Evolutionary conservation across 2,329 filamentous ascomycete species (phyloP), one percentile per base, ranked within the genome.

Genomic region (Penicillium sp.): DNA sequence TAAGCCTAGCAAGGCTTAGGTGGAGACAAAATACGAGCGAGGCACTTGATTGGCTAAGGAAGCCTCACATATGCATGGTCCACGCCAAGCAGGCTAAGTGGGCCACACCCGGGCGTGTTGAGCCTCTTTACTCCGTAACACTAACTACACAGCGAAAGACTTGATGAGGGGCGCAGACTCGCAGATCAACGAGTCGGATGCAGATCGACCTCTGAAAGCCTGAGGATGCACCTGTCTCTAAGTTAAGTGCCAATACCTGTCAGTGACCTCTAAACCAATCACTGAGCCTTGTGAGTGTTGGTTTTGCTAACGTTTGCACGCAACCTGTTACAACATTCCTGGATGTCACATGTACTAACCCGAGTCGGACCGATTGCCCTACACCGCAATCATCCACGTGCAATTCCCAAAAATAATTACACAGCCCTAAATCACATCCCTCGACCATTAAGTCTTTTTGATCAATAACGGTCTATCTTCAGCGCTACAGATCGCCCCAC

Each of bases 401-500:
- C 10, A 35, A 34, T 35, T 28, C 19, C 45, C 46, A 38, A 49
- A 49, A 44, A 49, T 44, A 49, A 33, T 38, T 2, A 3, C 33
- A 28, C 18, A 44, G 46, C 33, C 33, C 31, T n/a, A 16, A 11
- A n/a, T 14, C 9, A 16, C 10, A 11, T 29, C 7, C n/a, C 19
- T 16, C 9, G 5, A 16, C 28, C 18, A 19, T 29, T 13, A 7
- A 28, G 22, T 13, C n/a, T 16, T 34, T 16, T 16, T 34, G 46
- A 49, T 49, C 40, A 14, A n/a, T 34, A 35, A 39, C 18, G 39
- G 33, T 44, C 34, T 41, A 47, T 18, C 18, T 18, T 14, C 30
- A 35, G 44, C 30, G 16, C 14, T 14, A 41, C 11, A 3, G 30
- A 47, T 41, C 45, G 39, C 46, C 46, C 46, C 40, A 49, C 46